Evolutionary conservation across 768 basidiomycete genomes (phyloP).

Genomic region (Russula sp.): DNA sequence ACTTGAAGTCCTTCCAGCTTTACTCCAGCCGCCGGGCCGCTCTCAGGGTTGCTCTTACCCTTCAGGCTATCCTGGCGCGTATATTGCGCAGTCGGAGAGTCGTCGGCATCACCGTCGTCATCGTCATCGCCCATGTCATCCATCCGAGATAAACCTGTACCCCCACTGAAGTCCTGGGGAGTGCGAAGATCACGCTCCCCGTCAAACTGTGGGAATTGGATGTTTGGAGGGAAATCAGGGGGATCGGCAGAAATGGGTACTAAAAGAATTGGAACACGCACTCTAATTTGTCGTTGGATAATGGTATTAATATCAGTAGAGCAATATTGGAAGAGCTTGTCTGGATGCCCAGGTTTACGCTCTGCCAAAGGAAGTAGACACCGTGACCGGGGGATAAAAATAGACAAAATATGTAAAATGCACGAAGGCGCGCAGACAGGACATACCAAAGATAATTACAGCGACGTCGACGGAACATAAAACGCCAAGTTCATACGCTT

Average conservation of each 20-base stretch:
- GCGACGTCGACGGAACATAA: conserved; percentile 85
- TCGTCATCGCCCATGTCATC: conserved; percentile 37
- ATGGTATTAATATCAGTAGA: conserved; percentile 65
- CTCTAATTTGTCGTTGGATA: conserved; percentile 59
- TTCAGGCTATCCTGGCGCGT: conserved; percentile 22
- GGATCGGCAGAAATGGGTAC: conserved; percentile 5
- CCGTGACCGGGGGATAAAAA: conserved; percentile 33
- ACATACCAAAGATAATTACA: conserved; percentile 76
- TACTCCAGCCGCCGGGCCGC: conserved; percentile 13
- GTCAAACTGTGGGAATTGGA: conserved; percentile 36
- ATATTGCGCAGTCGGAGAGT: conserved; percentile 13
- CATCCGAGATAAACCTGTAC: conserved; percentile 29
- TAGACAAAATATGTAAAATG: conserved; percentile 28
- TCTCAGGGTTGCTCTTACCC: conserved; percentile 19
- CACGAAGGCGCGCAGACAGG: conserved; percentile 14
- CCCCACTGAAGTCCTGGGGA: conserved; percentile 44
- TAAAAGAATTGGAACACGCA: conserved; percentile 26
- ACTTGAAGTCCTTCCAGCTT: conserved; percentile 23
- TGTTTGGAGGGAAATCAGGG: neutral
- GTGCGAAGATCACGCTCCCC: conserved; percentile 47
- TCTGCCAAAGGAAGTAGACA: conserved; percentile 36
- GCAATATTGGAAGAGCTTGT: conserved; percentile 79
- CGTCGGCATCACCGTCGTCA: conserved; percentile 22
- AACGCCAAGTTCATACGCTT: conserved; percentile 86
- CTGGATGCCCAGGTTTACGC: conserved; percentile 71